Conservation (phyloP, 139 green algal species). For the Chlamydomonas applanata region DNA sequence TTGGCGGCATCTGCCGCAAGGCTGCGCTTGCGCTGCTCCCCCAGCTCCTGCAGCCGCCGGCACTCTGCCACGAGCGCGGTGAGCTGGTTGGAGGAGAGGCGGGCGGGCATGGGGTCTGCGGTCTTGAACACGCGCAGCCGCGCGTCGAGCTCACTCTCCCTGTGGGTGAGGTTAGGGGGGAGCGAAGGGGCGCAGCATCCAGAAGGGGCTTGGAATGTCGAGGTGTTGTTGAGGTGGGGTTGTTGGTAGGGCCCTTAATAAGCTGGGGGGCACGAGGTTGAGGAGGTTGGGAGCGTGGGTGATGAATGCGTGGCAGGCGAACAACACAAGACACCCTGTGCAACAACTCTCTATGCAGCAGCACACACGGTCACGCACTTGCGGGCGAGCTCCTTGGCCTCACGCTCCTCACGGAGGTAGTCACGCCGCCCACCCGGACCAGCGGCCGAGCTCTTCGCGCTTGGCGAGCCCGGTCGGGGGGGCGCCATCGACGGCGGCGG, state of each 20-base stretch:
- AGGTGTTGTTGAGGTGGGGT: no score
- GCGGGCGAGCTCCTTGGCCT: slow-evolving; percentile 28
- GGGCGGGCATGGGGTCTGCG: background rate
- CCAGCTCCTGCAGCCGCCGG: background rate
- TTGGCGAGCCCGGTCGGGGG: background rate
- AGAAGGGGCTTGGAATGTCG: no score
- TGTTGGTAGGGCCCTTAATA: background rate
- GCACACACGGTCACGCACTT: slow-evolving; percentile 10
- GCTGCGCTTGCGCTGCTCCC: slow-evolving; percentile 2
- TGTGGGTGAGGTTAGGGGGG: background rate
- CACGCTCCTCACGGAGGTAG: slow-evolving; percentile 34
- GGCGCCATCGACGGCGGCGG: background rate
- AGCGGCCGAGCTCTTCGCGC: background rate
- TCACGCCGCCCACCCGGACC: slow-evolving; percentile 14
- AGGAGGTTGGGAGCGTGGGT: background rate
- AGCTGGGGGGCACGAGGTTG: background rate
- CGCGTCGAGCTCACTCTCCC: slow-evolving; percentile 12
- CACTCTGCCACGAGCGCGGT: slow-evolving; percentile 8
- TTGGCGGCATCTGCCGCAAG: background rate
- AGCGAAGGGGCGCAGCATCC: background rate
- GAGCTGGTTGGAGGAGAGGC: slow-evolving; percentile 19
- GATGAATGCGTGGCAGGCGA: background rate
- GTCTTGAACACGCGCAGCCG: slow-evolving; percentile 9
- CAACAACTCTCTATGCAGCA: background rate
- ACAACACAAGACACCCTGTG: background rate